Base-by-base conservation (phyloP, 305 asterid species). In the Fraxinus baroniana region DNA sequence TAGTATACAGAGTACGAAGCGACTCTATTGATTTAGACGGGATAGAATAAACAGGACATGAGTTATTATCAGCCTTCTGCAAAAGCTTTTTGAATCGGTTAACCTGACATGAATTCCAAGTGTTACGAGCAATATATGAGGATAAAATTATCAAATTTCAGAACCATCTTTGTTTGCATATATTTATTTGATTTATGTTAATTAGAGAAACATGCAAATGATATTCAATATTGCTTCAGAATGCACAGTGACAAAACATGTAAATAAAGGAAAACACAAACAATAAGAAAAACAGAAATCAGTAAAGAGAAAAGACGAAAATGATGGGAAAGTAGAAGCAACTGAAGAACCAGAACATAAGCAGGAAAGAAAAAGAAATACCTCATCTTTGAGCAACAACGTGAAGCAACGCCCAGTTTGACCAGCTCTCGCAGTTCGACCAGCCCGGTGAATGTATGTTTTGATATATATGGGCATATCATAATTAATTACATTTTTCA, bases 401-500 rank as follows among this genome's bases (percentile, higher is more conserved):
- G 98, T 94, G 92, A 93, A 90, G 90, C 98, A 94, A 35, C 88
- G 44, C 60, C 98, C 98, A 76, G 89, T 62, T 84, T 92, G 92
- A 81, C 97, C 97, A 2, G 98, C 98, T 88, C 97, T 91, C 12
- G 98, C 98, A 80, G 98, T 94, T 84, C 98, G 90, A 82, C 98
- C 98, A 62, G 96, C 98, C 22, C 98, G 94, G 88, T 95, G 98
- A 86, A 94, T 86, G 81, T 91, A 95, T 70, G 94, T 93, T 89
- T 95, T 95, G 74, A 90, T 89, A 81, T 82, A 91, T 41, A 85
- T 73, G 55, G 98, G 98, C 96, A 93, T 91, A 82, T 95, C 97
- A 66, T 95, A 95, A 81, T 93, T 95, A 49, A 95, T 90, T 79
- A 95, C 95, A 87, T 90, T 93, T 81, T 81, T 88, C 41, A 93